Evolutionary conservation across 208 protist species (phyloP).

Genomic region (Herpetomonas samuelpessoai): DNA sequence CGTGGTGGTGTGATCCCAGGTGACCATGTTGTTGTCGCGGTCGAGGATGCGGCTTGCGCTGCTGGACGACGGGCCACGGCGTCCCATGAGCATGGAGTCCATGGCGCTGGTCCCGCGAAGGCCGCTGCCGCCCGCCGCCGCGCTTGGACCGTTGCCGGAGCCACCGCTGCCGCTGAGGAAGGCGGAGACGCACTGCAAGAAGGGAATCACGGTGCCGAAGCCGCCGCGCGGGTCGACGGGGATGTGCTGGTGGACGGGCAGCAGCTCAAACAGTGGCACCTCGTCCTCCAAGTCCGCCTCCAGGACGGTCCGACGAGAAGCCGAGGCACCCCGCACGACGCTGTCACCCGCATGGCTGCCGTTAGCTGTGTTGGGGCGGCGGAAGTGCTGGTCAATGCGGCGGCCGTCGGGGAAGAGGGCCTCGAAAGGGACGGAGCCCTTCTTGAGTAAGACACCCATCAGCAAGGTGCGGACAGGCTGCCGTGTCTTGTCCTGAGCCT

Average conservation of each 20-base stretch:
- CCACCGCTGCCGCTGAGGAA: constrained; percentile 13
- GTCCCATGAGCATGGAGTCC: neutral
- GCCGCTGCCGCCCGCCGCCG: constrained; percentile 2
- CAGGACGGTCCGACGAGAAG: constrained; percentile 1
- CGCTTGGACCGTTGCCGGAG: neutral
- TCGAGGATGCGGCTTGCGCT: constrained; percentile 19
- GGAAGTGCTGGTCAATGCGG: constrained; percentile 34
- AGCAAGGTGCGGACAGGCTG: constrained; percentile 52
- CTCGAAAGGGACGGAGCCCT: constrained; percentile 32
- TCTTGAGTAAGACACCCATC: constrained; percentile 51
- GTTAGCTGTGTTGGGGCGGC: constrained; percentile 6
- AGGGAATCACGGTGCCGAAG: constrained; percentile 47
- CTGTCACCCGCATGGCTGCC: constrained; percentile 4
- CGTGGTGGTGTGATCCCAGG: constrained; percentile 20
- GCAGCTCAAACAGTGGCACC: constrained; percentile 52
- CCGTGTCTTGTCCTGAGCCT: constrained; percentile 17
- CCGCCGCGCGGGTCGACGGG: constrained; percentile 35
- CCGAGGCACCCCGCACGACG: constrained; percentile 6
- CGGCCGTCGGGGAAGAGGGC: constrained; percentile 34
- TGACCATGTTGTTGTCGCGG: constrained; percentile 34
- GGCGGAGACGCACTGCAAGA: constrained; percentile 40
- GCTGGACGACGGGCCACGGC: neutral
- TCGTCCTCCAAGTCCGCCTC: constrained; percentile 4
- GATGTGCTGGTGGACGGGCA: constrained; percentile 54
- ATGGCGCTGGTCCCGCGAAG: neutral